phyloP scores from a whole-genome alignment of 2,329 filamentous ascomycete genomes.

The Alternaria tenuissima region DNA sequence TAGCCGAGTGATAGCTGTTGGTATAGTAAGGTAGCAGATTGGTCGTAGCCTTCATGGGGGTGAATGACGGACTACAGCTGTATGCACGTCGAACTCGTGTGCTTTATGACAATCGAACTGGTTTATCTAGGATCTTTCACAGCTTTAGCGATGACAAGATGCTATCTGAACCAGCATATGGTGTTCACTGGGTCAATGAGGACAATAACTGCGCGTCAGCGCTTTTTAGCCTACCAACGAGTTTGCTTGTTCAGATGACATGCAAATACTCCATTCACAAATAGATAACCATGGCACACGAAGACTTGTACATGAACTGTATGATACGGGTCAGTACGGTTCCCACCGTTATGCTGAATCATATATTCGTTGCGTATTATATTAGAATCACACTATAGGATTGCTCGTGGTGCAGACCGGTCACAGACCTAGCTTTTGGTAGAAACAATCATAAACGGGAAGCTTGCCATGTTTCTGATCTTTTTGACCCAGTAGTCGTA shows the following conservation, averaged over 20 bases:
- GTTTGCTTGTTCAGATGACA: neutral
- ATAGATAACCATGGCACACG: neutral
- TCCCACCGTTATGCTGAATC: neutral
- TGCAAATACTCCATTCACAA: neutral
- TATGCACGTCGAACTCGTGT: neutral
- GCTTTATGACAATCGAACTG: neutral
- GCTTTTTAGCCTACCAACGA: neutral
- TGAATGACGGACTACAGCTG: neutral
- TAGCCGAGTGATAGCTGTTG: neutral
- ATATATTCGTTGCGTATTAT: neutral
- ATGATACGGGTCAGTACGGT: neutral
- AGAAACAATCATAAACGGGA: neutral
- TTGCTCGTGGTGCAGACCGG: too few relatives aligned
- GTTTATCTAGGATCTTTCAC: neutral
- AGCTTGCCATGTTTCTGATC: neutral
- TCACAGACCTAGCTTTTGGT: too few relatives aligned
- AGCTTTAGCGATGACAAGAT: neutral
- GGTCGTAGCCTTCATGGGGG: neutral
- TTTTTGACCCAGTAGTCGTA: neutral
- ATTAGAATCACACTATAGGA: neutral
- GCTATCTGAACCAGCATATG: neutral
- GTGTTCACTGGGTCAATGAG: neutral
- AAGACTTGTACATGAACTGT: too few relatives aligned
- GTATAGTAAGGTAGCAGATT: neutral
- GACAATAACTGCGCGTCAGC: neutral